phyloP scores from a whole-genome alignment of 2,329 filamentous ascomycete genomes.

The Paramyrothecium roridum region DNA sequence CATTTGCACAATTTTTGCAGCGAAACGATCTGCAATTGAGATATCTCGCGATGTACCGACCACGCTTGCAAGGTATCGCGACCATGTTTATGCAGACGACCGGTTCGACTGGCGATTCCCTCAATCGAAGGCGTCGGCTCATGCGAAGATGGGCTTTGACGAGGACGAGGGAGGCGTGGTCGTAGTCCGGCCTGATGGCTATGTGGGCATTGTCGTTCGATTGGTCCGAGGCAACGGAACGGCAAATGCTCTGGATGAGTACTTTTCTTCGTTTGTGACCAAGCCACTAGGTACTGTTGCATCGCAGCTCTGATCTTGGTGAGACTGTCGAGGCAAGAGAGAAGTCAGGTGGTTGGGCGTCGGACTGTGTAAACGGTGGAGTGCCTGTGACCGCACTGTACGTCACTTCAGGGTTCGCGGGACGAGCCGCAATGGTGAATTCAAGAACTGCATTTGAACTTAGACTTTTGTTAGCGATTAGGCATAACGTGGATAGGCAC shows the following conservation, averaged over 20 bases:
- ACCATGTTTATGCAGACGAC: slow-evolving; percentile 86
- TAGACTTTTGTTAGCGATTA: too few species aligned
- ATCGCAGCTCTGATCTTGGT: slow-evolving; percentile 18
- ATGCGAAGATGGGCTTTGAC: slow-evolving; percentile 82
- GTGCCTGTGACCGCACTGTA: neutral
- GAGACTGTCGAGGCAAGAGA: neutral
- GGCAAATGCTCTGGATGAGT: slow-evolving; percentile 76
- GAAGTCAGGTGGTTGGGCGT: neutral
- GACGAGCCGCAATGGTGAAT: too few species aligned
- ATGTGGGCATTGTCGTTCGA: slow-evolving; percentile 73
- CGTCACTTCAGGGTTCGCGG: too few species aligned
- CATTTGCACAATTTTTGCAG: slow-evolving; percentile 71
- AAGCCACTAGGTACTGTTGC: slow-evolving; percentile 47
- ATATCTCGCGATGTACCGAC: slow-evolving; percentile 68
- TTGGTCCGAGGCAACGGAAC: slow-evolving; percentile 76
- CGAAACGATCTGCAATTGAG: slow-evolving; percentile 65
- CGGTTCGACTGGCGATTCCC: slow-evolving; percentile 69
- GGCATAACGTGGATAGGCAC: too few species aligned
- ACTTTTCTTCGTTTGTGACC: slow-evolving; percentile 71
- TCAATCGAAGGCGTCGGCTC: slow-evolving; percentile 68
- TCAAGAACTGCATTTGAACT: too few species aligned
- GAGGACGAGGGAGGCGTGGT: slow-evolving; percentile 73
- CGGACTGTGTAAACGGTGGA: neutral
- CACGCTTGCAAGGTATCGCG: slow-evolving; percentile 69
- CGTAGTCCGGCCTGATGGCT: slow-evolving; percentile 82